These are phyloP conservation scores for Acanthamoeba lenticulata DNA, from an alignment of 208 protist species.

Conservation along the genomic window DNA sequence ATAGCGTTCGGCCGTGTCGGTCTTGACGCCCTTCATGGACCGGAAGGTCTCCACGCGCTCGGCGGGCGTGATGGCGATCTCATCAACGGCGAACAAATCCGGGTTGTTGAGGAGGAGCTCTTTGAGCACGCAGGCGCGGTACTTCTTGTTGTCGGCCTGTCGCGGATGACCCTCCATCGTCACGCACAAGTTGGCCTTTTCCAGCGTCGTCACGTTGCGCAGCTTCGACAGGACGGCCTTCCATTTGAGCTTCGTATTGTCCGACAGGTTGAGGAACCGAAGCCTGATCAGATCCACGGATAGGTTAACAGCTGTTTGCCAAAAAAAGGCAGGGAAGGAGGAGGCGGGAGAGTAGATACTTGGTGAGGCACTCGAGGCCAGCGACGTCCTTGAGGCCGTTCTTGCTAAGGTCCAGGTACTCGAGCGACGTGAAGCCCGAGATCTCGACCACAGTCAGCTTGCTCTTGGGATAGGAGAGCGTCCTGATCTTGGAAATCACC, in stretches of 20 bases:
- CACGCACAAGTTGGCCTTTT: constrained; percentile 26
- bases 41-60: constrained; percentile 42
- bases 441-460: constrained; percentile 24
- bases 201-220: neutral
- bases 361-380: constrained; percentile 11
- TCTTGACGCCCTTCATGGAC: constrained; percentile 37
- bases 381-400: constrained; percentile 49
- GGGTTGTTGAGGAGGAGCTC: constrained; percentile 40
- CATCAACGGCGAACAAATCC: constrained; percentile 25
- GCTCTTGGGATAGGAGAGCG: neutral
- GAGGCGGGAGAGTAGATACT: neutral
- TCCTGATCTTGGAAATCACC: neutral
- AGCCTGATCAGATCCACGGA: neutral
- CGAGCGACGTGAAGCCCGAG: neutral
- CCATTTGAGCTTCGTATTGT: constrained; percentile 53
- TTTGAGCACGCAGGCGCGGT: constrained; percentile 44
- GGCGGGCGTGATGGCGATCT: neutral
- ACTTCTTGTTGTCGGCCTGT: constrained; percentile 64
- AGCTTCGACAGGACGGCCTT: constrained; percentile 44
- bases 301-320: neutral
- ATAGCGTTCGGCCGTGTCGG: constrained; percentile 35
- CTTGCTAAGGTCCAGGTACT: constrained; percentile 41
- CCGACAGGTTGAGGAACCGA: constrained; percentile 33
- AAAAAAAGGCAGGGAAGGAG: neutral
- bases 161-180: constrained; percentile 14